A percentile compares a stretch with the other conserved stretches of the same genome.
Evolutionary conservation across 179 eudicot genomes (phyloP).

Genomic region (Vitellaria paradoxa): DNA sequence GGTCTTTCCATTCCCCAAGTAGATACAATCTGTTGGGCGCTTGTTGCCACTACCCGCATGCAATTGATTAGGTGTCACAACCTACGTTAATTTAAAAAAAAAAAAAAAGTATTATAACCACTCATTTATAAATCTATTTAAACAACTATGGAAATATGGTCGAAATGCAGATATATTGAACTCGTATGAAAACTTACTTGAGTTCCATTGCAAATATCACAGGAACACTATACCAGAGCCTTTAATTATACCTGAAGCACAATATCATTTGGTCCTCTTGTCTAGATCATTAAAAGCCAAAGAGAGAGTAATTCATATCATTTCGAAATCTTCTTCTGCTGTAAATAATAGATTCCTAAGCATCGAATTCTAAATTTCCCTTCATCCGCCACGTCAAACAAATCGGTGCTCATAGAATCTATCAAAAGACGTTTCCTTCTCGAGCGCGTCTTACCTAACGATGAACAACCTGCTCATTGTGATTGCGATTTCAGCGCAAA

Average conservation of each 20-base stretch:
- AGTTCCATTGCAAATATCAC: slow-evolving; percentile 49
- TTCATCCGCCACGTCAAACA: background rate
- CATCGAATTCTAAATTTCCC: slow-evolving; percentile 3
- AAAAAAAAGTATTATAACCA: no score
- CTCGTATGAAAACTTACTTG: slow-evolving; percentile 36
- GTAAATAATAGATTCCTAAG: no score
- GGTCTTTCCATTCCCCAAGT: slow-evolving; percentile 65
- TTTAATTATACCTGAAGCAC: slow-evolving; percentile 52
- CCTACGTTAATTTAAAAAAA: no score
- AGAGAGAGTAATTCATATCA: no score
- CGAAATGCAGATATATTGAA: background rate
- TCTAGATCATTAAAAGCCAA: slow-evolving; percentile 21
- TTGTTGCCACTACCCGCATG: slow-evolving; percentile 82
- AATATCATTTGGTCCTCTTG: slow-evolving; percentile 18
- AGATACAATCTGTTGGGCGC: slow-evolving; percentile 78
- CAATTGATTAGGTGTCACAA: slow-evolving; percentile 61
- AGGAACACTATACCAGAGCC: slow-evolving; percentile 63
- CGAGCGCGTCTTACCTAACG: slow-evolving; percentile 36
- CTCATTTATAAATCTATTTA: background rate
- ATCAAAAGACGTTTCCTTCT: slow-evolving; percentile 22
- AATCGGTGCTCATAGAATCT: slow-evolving; percentile 11
- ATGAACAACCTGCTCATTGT: slow-evolving; percentile 29
- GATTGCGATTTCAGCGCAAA: slow-evolving; percentile 28
- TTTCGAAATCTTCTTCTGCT: slow-evolving; percentile 44
- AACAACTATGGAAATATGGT: background rate